Evolutionary conservation across 805 yeast species (phyloP), one percentile per base, ranked within the genome.

Genomic region (Hanseniaspora mollemarum): DNA sequence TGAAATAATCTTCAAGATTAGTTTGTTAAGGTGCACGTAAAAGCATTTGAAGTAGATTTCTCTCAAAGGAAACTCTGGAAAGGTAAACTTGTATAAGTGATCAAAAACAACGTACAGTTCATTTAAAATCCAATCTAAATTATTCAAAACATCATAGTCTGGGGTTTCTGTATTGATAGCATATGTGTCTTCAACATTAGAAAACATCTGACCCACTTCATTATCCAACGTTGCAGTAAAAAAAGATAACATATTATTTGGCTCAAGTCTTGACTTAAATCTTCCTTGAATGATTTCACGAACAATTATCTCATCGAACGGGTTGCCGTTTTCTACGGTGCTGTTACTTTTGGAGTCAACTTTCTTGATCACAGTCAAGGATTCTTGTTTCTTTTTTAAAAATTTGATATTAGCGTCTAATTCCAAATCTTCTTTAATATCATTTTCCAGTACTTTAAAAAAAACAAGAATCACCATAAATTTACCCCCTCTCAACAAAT

Each of bases 41-140:
- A 87, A 87, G 57, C 78, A 75, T 19, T 72, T 70, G 58, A 78
- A 78, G 46, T 80, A 75, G 49, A 74, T 73, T 22, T 73, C 68
- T 59, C 80, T 77, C 31, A 90, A 71, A 43, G 78, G 71, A 96
- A 97, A 92, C 51, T 74, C 70, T 18, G 61, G 59, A 0, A 97
- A 96, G 54, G 85, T 79, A 46, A 80, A 72, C 13, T 69, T 69
- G 1, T 71, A 64, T 22, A 86, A 67, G 28, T 78, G 78, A 21
- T 74, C 74, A 52, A 77, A 74, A 4, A 83, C 86, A 52, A 81
- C 74, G 28, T 73, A 65, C 51, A 92, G 67, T 59, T 90, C 96
- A 56, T 82, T 81, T 62, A 82, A 86, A 18, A 87, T 74, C 88
- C 96, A 90, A 52, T 79, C 81, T 51, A 88, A 66, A 56, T 83